Conservation (phyloP, 495 filamentous ascomycete genomes). For the Neurospora sublineolata region DNA sequence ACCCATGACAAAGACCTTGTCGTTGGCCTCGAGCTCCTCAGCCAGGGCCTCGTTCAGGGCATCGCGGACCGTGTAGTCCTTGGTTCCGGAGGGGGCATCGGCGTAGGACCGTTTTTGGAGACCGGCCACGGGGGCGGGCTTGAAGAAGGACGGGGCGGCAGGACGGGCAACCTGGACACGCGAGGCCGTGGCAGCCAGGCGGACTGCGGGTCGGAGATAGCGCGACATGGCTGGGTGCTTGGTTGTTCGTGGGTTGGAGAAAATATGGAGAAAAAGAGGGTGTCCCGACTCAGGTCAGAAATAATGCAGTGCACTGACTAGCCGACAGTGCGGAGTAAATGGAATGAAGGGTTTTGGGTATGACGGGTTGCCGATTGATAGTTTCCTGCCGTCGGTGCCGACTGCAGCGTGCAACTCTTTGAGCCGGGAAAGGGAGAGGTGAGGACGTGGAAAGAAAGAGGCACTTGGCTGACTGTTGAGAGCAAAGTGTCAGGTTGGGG, state of each 20-base stretch:
- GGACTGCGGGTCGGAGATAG: constrained; percentile 69
- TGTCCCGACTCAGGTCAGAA: constrained; percentile 3
- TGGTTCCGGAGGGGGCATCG: constrained; percentile 45
- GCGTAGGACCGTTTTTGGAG: constrained; percentile 43
- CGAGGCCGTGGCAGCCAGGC: constrained; percentile 54
- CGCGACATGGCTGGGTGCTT: constrained; percentile 43
- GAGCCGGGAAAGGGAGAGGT: background rate
- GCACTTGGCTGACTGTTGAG: background rate
- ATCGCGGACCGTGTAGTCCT: constrained; percentile 94
- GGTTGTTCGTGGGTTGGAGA: constrained; percentile 10
- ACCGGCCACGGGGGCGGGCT: constrained; percentile 26
- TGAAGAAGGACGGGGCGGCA: constrained; percentile 39
- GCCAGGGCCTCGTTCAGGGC: constrained; percentile 95
- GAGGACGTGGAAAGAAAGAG: background rate
- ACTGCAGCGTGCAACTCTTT: background rate
- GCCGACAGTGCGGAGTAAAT: background rate
- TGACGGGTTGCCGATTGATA: background rate
- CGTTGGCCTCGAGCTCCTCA: constrained; percentile 89
- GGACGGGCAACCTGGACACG: constrained; percentile 35
- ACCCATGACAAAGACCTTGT: constrained; percentile 88
- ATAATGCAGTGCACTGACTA: background rate
- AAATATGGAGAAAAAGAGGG: constrained; percentile 12
- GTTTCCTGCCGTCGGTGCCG: background rate
- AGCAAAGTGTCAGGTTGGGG: background rate
- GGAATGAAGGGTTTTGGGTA: constrained; percentile 1